phyloP scores from a whole-genome alignment of 179 eudicot species.

The Nepenthes alata region DNA sequence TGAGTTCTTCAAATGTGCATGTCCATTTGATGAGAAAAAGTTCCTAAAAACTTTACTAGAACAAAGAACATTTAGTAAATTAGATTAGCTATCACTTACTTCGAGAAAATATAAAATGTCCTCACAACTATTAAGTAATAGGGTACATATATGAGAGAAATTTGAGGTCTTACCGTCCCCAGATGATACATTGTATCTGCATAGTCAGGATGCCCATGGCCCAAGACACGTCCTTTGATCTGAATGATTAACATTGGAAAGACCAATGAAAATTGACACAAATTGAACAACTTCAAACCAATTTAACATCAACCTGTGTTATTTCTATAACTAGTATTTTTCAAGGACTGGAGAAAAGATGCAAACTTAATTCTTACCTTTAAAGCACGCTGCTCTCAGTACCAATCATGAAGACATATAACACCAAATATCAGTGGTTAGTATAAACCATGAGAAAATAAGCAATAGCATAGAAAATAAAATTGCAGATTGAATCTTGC shows the following conservation, averaged over 20 bases:
- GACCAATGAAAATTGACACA: conserved; percentile 3
- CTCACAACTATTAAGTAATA: neutral
- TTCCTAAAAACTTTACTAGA: no score
- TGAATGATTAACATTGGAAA: conserved; percentile 12
- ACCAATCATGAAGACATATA: conserved; percentile 18
- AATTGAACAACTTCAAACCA: neutral
- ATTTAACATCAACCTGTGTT: neutral
- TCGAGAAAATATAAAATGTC: neutral
- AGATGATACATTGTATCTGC: conserved; percentile 98
- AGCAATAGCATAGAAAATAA: no score
- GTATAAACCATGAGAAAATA: neutral
- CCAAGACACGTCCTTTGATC: conserved; percentile 86
- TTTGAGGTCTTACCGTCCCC: conserved; percentile 48
- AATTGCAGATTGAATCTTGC: no score
- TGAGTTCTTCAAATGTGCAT: no score
- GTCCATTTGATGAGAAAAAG: no score
- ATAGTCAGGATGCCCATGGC: conserved; percentile 64
- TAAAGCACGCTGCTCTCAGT: conserved; percentile 64
- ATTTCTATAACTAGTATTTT: neutral
- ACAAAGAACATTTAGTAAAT: no score
- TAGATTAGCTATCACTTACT: neutral
- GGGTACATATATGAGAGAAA: neutral
- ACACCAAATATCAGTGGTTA: conserved; percentile 11
- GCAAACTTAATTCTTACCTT: conserved; percentile 38
- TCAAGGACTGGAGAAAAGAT: conserved; percentile 1